Base-by-base conservation (phyloP, 768 basidiomycete genomes). In the Phanerochaete sordida region DNA sequence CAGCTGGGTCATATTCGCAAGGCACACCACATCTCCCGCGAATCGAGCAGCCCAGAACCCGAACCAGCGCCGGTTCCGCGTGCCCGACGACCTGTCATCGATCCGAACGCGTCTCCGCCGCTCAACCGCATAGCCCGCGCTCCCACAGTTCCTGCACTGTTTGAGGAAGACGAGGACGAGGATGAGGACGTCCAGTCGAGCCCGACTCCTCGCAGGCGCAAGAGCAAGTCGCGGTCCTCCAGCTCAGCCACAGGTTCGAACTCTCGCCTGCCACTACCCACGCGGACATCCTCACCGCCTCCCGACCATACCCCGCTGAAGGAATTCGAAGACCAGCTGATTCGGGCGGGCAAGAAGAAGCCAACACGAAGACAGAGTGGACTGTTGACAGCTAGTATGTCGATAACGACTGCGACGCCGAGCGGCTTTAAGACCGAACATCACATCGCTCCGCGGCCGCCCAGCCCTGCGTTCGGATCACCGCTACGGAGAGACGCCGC, bases 381-480 rank as follows among this genome's bases (percentile, higher is more conserved):
- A 12, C 74, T 90, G 44, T 70, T 91, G 53, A 79, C 65, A 7
- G 50, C 66, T 13, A 65, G 64, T 57, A 74, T 59, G 71, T 80
- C 66, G 63, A 73, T 62, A 66, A 69, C 59, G 33, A 68, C 64
- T 54, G 72, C 57, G 11, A 70, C 69, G 12, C 46, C 67, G 7
- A 70, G 70, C 28, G 62, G 61, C 35, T 62, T 4, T 8, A 26
- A 73, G 61, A 73, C 72, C 16, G 77, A 77, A 15, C 68, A 79
- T 24, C n/a, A n/a, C n/a, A 12, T 43, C 13, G 76, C 77, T 19
- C 84, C 80, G 9, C 79, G 87, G 58, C 81, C 85, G 26, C 77
- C 83, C 0, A 90, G 87, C 63, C 88, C 88, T 2, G 85, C 86
- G 1, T 84, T 86, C 64, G 88, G 85, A 6, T 87, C 84, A 1